Percentiles rank a stretch among this genome's conserved stretches.
These are phyloP conservation scores for Corylus avellana DNA, from an alignment of 306 rosid species.

Conservation along the genomic window DNA sequence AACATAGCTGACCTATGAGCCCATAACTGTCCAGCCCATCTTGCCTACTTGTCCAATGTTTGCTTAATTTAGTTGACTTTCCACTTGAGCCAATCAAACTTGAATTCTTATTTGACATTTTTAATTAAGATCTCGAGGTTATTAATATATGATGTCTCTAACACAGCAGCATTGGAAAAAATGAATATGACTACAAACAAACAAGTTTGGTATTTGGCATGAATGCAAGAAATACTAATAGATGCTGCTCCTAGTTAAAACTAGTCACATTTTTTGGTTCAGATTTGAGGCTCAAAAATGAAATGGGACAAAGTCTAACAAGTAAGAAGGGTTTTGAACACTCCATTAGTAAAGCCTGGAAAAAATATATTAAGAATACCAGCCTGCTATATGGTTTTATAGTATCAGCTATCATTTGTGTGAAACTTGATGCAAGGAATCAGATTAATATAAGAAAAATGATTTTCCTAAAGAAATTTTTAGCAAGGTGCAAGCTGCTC, in stretches of 20 bases:
- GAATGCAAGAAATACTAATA: neutral
- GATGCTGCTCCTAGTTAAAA: neutral
- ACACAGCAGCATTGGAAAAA: neutral
- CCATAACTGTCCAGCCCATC: neutral
- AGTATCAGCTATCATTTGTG: neutral
- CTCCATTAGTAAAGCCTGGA: neutral
- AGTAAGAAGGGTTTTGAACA: neutral
- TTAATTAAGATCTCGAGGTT: neutral
- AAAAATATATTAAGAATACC: slow-evolving; percentile 1
- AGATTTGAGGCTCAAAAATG: neutral
- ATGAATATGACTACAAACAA: neutral
- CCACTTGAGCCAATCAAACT: neutral
- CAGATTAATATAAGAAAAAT: neutral
- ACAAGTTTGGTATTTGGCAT: neutral
- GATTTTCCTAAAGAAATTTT: neutral
- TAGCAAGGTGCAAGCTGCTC: neutral
- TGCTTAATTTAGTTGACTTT: neutral
- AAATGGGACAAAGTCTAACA: neutral
- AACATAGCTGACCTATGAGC: neutral
- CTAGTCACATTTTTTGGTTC: neutral
- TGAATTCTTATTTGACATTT: neutral
- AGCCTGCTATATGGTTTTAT: neutral
- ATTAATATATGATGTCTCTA: neutral
- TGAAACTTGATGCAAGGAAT: neutral
- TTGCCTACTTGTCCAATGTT: neutral